Conservation (phyloP, 768 basidiomycete species). For the Phallus indusiatus region DNA sequence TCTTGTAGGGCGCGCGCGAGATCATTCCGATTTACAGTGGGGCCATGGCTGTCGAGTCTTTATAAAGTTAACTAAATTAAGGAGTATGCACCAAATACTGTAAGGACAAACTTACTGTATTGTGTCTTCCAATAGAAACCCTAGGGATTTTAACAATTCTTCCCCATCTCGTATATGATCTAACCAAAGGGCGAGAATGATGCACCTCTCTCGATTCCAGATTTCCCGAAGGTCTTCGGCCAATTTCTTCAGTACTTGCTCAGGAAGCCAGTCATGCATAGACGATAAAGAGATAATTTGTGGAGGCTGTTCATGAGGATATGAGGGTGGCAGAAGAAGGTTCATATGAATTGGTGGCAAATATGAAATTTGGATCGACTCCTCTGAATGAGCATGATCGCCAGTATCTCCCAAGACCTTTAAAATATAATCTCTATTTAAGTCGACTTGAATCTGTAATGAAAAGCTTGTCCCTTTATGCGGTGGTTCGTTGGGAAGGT, state of each 20-base stretch:
- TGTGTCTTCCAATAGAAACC: constrained; percentile 21
- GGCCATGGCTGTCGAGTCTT: too few species aligned
- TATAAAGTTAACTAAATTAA: too few species aligned
- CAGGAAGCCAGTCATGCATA: constrained; percentile 50
- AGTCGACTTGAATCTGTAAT: not conserved
- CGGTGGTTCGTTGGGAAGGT: not conserved
- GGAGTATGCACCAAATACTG: too few species aligned
- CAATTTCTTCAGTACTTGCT: constrained; percentile 22
- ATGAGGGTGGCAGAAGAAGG: constrained; percentile 40
- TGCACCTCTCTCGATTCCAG: constrained; percentile 50
- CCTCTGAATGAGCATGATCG: not conserved
- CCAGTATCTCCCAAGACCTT: not conserved
- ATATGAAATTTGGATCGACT: constrained; percentile 27
- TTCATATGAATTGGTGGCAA: constrained; percentile 59
- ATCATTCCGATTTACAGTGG: not conserved
- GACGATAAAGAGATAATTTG: constrained; percentile 44
- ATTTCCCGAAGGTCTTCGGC: constrained; percentile 34
- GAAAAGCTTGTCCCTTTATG: not conserved
- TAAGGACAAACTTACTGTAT: constrained; percentile 29
- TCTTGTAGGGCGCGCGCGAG: constrained; percentile 39
- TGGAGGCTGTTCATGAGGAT: constrained; percentile 49
- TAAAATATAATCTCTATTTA: not conserved
- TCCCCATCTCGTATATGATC: constrained; percentile 56
- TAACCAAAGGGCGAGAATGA: constrained; percentile 59
- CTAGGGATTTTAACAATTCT: constrained; percentile 45